Base-by-base conservation (phyloP, 345 rosid species). In the Populus simonii region DNA sequence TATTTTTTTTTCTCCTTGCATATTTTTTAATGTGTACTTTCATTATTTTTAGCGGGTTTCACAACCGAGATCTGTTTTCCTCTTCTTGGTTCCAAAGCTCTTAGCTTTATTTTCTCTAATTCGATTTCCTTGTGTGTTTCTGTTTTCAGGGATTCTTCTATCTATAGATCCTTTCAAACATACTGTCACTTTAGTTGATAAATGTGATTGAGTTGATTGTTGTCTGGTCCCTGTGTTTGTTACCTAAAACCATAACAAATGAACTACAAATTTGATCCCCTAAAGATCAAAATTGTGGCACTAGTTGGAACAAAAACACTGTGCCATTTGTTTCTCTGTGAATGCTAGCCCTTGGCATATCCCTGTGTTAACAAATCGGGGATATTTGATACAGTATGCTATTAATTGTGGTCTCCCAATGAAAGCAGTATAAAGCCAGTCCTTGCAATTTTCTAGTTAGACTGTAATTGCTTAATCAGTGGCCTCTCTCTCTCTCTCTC, bases 61-160 rank as follows among this genome's bases (percentile, higher is more conserved):
- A 74, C 18, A 81, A 41, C 74, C 82, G 84, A 87, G 91, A 89
- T 90, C 89, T 88, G 85, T 72, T 76, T 74, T 71, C 69, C 62
- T 72, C 78, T 47, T n/a, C 73, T 80, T 51, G 59, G 49, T 47
- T 43, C 47, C 47, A 41, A 22, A 35, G 66, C 65, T 62, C 67
- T 65, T 36, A 35, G 66, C 49, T n/a, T 27, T 69, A 8, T 74
- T 75, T 75, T 73, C 68, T 72, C 38, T 20, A 65, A 65, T 47
- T 77, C 66, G 71, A 61, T 74, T 66, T 57, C 66, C 81, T 75
- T 69, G 61, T 55, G 71, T 65, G 51, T 72, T 51, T 61, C 49
- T 69, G 74, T 65, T 75, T 59, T 71, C 36, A 63, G 81, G 72
- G 82, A 47, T 33, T 71, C 17, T 67, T 71, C 68, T 27, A 66